phyloP scores from a whole-genome alignment of 768 basidiomycete species.

The Amanita thiersii region DNA sequence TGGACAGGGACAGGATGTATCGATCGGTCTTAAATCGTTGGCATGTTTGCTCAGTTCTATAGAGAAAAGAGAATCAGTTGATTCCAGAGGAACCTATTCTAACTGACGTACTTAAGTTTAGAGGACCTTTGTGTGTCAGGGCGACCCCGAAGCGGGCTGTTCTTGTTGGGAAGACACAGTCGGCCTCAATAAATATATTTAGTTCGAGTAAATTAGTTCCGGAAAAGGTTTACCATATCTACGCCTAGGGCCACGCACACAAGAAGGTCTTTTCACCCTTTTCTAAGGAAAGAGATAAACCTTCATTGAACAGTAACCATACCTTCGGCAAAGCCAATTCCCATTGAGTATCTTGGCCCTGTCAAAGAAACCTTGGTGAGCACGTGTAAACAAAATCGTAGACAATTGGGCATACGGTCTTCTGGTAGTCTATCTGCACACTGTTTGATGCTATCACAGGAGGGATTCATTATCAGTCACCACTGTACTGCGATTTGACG shows the following conservation, averaged over 20 bases:
- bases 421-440: conserved; percentile 72
- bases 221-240: conserved; percentile 62
- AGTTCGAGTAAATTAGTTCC: neutral
- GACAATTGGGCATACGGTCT: conserved; percentile 47
- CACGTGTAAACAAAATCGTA: conserved; percentile 1
- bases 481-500: conserved; percentile 14
- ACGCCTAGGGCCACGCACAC: conserved; percentile 90
- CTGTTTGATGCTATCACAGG: conserved; percentile 61
- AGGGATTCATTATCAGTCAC: neutral
- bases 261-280: conserved; percentile 52
- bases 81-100: neutral
- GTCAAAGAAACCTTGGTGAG: conserved; percentile 10
- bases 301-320: conserved; percentile 4
- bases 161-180: conserved; percentile 90
- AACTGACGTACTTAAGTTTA: conserved; percentile 63
- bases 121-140: conserved; percentile 69
- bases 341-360: conserved; percentile 92
- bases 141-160: conserved; percentile 91
- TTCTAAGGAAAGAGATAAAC: neutral
- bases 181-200: conserved; percentile 45
- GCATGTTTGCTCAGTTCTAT: conserved; percentile 70
- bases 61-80: neutral
- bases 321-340: conserved; percentile 91
- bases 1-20: conserved; percentile 76
- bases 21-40: conserved; percentile 64